Evolutionary conservation across 148 eudicot genomes (phyloP).

Genomic region (Vaccinium darrowii): DNA sequence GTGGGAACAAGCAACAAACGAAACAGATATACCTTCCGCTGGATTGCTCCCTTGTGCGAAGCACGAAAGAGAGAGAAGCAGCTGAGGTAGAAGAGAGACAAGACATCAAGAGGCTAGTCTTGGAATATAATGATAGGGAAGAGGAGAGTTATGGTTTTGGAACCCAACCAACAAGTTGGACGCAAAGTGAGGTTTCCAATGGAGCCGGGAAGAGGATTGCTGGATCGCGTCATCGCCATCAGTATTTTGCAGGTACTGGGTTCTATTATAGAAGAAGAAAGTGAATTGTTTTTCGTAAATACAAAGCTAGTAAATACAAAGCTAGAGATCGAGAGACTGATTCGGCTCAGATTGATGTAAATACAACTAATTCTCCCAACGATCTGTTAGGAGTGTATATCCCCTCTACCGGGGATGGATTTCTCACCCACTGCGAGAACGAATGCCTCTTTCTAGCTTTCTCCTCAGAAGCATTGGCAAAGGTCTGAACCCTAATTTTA

Average conservation of each 20-base stretch:
- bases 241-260: conserved; percentile 68
- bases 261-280: conserved; percentile 65
- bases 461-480: background rate
- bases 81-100: conserved; percentile 98
- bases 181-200: conserved; percentile 50
- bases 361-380: no score
- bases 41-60: conserved; percentile 82
- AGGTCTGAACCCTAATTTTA: background rate
- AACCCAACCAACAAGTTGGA: conserved; percentile 51
- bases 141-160: conserved; percentile 72
- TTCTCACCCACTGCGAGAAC: background rate
- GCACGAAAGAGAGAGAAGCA: conserved; percentile 91
- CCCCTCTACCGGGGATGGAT: background rate
- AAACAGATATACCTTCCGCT: conserved; percentile 84
- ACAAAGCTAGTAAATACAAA: background rate
- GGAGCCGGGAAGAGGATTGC: conserved; percentile 55
- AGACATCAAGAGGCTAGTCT: conserved; percentile 83
- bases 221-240: conserved; percentile 60
- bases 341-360: no score
- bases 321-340: background rate
- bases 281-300: conserved; percentile 20
- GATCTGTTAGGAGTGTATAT: background rate
- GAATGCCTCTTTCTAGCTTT: background rate
- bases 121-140: conserved; percentile 95
- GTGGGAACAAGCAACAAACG: conserved; percentile 90